Evolutionary conservation across 176 grass and related monocot genomes (phyloP), one percentile per base, ranked within the genome.

Genomic region (Ensete glaucum): DNA sequence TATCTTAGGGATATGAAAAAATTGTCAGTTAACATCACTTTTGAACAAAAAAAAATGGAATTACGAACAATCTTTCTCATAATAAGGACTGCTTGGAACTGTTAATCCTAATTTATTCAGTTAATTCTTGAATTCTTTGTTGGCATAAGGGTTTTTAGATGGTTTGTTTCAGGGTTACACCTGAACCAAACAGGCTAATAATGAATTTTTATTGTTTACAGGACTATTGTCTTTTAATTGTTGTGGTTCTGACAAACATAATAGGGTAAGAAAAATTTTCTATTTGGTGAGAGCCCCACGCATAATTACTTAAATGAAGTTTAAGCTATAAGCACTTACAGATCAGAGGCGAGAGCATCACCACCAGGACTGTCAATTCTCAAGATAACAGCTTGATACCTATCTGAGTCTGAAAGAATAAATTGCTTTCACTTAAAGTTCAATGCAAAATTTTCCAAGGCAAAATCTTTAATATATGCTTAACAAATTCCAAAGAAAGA

Each of bases 321-420:
- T 53, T 9, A 64, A 62, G 69, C 21, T 70, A 22, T 56, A 70
- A 81, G 14, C 72, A 94, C 88, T 89, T 91, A 94, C 95, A 99
- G 85, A 82, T 99, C 90, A 87, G 95, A 99, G 83, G 90, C 95
- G 78, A 99, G 86, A 81, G 90, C 95, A 89, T 99, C 95, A 82
- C 95, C 90, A 34, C 95, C 95, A 80, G 90, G 88, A 78, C 90
- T 99, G 79, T 99, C 95, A 83, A 99, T 91, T 69, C 88, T 78
- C 54, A 99, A 84, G 66, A 99, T 84, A 85, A 94, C 95, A 77
- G 95, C 95, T 83, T 99, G 94, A 68, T 89, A 99, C 78, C 76
- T 91, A 69, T 91, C 76, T 67, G 90, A 87, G 53, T 99, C 95
- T 94, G 86, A 9, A 64, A 78, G 80, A 89, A 64, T 14, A 75